Conservation (phyloP, 2,329 filamentous ascomycete species). For the Pestalotiopsis sp. region DNA sequence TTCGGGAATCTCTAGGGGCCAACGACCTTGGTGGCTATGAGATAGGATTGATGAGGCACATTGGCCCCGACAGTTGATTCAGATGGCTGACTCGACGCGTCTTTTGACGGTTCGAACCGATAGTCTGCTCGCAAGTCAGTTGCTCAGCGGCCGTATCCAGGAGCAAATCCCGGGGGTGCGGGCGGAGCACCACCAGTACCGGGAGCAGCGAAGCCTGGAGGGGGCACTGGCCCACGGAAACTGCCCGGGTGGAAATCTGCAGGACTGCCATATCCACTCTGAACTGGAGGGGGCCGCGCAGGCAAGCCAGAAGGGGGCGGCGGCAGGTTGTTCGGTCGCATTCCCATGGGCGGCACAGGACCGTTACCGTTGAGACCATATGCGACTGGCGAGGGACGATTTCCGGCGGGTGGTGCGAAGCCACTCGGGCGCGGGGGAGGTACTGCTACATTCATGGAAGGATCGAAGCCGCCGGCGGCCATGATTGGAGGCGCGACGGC, state of each 20-base stretch:
- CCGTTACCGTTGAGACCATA: conserved; percentile 44
- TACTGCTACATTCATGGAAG: conserved; percentile 22
- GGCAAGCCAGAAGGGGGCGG: conserved; percentile 61
- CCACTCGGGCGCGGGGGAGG: conserved; percentile 41
- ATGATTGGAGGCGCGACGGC: conserved; percentile 26
- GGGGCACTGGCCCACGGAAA: conserved; percentile 43
- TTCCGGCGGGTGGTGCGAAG: conserved; percentile 28
- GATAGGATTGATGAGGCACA: neutral
- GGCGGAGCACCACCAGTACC: conserved; percentile 22
- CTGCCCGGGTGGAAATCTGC: conserved; percentile 51
- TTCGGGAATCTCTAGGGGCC: neutral
- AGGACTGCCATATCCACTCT: conserved; percentile 67
- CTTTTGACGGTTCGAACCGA: neutral
- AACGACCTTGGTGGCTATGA: neutral
- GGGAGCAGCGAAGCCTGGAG: conserved; percentile 44
- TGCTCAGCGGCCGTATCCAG: conserved; percentile 13
- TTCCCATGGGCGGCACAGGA: conserved; percentile 31
- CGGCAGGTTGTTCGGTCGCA: conserved; percentile 46
- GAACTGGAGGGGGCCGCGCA: conserved; percentile 67
- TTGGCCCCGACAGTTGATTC: neutral
- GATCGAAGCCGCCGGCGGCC: conserved; percentile 24
- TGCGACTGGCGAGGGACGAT: conserved; percentile 30
- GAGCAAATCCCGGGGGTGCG: conserved; percentile 13
- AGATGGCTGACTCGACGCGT: neutral
- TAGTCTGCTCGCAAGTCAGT: neutral